A percentile compares a stretch with the other conserved stretches of the same genome.
Evolutionary conservation across 106 monocot genomes (phyloP).

Genomic region (Ottelia alismoides): DNA sequence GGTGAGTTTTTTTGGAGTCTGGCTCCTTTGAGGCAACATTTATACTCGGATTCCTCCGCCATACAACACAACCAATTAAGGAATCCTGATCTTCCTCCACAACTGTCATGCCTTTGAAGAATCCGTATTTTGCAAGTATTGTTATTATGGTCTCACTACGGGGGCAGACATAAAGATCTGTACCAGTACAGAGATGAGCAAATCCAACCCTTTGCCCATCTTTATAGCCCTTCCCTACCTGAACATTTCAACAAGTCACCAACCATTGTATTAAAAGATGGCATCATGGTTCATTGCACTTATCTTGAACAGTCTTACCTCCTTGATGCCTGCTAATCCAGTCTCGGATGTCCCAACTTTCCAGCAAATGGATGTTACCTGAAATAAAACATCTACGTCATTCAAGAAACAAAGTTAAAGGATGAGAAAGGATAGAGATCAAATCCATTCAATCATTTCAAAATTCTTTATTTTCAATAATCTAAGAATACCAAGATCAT

Average conservation of each 20-base stretch:
- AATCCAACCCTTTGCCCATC: conserved; percentile 49
- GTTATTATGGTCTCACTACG: conserved; percentile 66
- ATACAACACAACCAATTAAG: conserved; percentile 72
- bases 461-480: too few species aligned
- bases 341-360: conserved; percentile 43
- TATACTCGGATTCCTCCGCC: conserved; percentile 31
- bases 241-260: background rate
- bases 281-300: background rate
- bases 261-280: background rate
- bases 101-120: conserved; percentile 67
- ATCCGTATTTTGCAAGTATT: conserved; percentile 73
- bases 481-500: too few species aligned
- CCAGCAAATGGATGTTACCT: conserved; percentile 85
- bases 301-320: conserved; percentile 25
- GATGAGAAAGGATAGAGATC: too few species aligned
- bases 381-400: too few species aligned
- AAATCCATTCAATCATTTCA: too few species aligned
- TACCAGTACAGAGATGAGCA: conserved; percentile 47
- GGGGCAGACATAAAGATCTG: conserved; percentile 71
- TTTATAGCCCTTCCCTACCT: conserved; percentile 50
- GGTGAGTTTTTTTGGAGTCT: conserved; percentile 11
- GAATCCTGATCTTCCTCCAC: conserved; percentile 60
- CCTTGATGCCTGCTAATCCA: conserved; percentile 48
- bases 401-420: too few species aligned
- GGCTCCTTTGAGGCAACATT: conserved; percentile 10